Evolutionary conservation across 495 filamentous ascomycete species (phyloP), one percentile per base, ranked within the genome.

Genomic region (Talaromyces liani): DNA sequence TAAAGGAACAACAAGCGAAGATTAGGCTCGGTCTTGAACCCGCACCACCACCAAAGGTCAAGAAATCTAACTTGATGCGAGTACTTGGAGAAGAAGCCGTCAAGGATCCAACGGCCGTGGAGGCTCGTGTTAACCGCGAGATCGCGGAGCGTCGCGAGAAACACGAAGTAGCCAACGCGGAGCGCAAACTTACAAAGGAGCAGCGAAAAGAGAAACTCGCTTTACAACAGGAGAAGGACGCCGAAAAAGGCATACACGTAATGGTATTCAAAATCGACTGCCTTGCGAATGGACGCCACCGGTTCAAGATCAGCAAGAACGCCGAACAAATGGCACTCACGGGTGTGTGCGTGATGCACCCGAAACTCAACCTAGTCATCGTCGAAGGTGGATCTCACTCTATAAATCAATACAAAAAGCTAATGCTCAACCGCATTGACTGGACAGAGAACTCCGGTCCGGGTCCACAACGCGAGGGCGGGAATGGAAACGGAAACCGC

Each of bases 81-180:
- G 94, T 99, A 3, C 79, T 98, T n/a, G 94, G 94, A 51, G 91
- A 98, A 70, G 90, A 97, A 73, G 94, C 94, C 3, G 93, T 99
- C 67, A 96, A 96, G 68, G 94, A 99, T 72, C 94, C 94, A 9
- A 99, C 94, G 2, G 94, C 94, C 20, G 93, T 98, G 33, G 94
- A 99, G 76, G 92, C 94, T 39, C 86, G 91, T 27, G 94, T 99
- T 39, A 95, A 90, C 74, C 80, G 85, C 24, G 91, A 98, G 68
- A 96, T 99, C 54, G 88, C 87, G 49, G 92, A 93, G 29, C 91
- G 94, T 36, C 82, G 86, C 51, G 78, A 87, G 56, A 81, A 87
- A 62, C 94, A 99, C 74, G 80, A 91, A 65, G 68, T 82, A 53
- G 79, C 80, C 66, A 99, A 99, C 74, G 90, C 92, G 67, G 89